Conservation (phyloP, 805 yeast genomes). For the Nakazawaea laoshanensis region DNA sequence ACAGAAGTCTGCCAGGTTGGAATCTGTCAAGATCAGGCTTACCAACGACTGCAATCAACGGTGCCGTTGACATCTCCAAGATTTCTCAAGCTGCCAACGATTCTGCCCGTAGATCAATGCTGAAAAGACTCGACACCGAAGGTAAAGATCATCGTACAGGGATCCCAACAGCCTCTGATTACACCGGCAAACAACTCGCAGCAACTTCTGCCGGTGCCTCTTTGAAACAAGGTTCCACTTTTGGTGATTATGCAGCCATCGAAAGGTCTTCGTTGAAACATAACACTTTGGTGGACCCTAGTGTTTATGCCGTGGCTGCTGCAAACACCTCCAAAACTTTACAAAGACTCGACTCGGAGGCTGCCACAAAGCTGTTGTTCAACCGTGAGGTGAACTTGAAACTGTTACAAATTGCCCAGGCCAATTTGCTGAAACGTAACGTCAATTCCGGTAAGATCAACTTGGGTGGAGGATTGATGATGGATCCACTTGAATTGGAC, state of each 20-base stretch:
- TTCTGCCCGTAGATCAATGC: constrained; percentile 22
- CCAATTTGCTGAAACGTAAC: constrained; percentile 50
- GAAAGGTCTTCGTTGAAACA: constrained; percentile 28
- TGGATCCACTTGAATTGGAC: constrained; percentile 70
- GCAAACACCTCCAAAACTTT: constrained; percentile 34
- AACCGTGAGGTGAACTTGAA: constrained; percentile 41
- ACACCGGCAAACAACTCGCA: constrained; percentile 38
- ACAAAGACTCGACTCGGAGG: constrained; percentile 17
- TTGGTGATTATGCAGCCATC: constrained; percentile 33
- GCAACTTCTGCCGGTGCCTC: constrained; percentile 48
- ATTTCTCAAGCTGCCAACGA: constrained; percentile 40
- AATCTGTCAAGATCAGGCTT: constrained; percentile 24
- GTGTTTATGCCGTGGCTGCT: constrained; percentile 43
- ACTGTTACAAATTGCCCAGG: constrained; percentile 74
- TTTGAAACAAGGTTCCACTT: constrained; percentile 33
- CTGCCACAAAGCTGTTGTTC: constrained; percentile 17
- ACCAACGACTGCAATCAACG: constrained; percentile 28
- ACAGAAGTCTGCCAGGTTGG: constrained; percentile 33
- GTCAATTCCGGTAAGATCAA: constrained; percentile 47
- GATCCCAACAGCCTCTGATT: constrained; percentile 33
- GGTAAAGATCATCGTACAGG: constrained; percentile 21
- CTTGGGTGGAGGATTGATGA: constrained; percentile 82
- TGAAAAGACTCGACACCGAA: constrained; percentile 20
- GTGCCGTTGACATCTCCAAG: constrained; percentile 41
- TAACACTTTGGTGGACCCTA: constrained; percentile 30